Base-by-base conservation (phyloP, 2,329 filamentous ascomycete species). In the Aspergillus jensenii region DNA sequence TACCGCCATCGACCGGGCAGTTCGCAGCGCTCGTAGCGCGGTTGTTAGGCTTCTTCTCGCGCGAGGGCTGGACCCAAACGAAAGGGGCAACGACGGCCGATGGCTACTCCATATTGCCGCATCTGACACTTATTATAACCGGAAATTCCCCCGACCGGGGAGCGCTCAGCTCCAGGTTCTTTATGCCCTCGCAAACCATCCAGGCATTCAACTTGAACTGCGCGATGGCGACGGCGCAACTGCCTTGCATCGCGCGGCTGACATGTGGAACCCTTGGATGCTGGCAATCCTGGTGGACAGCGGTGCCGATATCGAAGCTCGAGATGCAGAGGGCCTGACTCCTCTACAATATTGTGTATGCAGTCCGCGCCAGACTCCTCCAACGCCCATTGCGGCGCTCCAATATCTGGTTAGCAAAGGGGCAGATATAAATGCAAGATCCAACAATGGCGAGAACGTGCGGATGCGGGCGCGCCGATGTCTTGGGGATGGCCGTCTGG, bases 401-500 rank as follows among this genome's bases (percentile, higher is more conserved):
- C 35, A n/a, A n/a, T 37, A 37, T 37, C 35, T 37, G 35, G 35
- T 37, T n/a, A 14, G 15, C 12, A 14, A 37, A n/a, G 35, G 35
- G 15, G 14, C 35, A 6, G 9, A 37, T n/a, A 37, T 37, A 37
- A 14, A 37, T n/a, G 35, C 35, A 3, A 9, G 4, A 37, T 15
- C 35, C 2, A 7, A 6, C 6, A 7, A 37, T 15, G 35, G 35
- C 14, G 12, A 37, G 6, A n/a, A n/a, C 6, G 15, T 7, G 12
- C 35, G 12, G 2, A n/a, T 37, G 14, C 5, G 6, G 4, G 15
- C 27, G 8, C 27, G 35, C 14, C 35, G 35, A n/a, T 14, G 15
- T n/a, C 12, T 15, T 7, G 7, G 35, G 7, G 14, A n/a, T n/a
- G 1, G 5, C 5, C 14, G 6, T 37, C 12, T 1, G 0, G 2